Base-by-base conservation (phyloP, 2,329 filamentous ascomycete species). In the Chaetomium sp. region DNA sequence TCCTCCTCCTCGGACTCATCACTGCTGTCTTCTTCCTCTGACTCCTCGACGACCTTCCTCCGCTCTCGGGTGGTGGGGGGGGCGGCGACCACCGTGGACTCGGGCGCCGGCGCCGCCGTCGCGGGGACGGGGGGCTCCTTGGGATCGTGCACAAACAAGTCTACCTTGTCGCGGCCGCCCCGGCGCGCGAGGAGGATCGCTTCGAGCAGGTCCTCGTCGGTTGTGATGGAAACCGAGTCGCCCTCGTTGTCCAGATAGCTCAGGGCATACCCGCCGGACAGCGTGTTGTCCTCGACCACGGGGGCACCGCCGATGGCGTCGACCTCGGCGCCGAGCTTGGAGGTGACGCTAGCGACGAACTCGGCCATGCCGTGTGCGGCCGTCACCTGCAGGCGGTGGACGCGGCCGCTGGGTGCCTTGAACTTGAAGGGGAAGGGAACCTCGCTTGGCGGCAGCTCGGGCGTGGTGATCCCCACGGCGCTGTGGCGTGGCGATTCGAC, bases 191-290 rank as follows among this genome's bases (percentile, higher is more conserved):
- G 85, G 23, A 89, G 83, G 70, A 99, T 92, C 1, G 95, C 93
- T 78, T 99, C 95, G 2, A 95, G 79, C 50, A 99, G 85, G 75
- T 99, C 95, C 69, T 94, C 90, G 74, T 98, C 93, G 0, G 94
- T 96, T 12, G 95, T 99, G 75, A 99, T 97, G 49, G 93, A 97
- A 19, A 99, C 93, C 0, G 92, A 93, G 75, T 99, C 95, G 63
- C 95, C 94, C 75, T 99, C 95, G 72, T 98, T 94, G 75, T 99
- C 95, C 70, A 98, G 82, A 74, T 98, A 99, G 81, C 93, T 97
- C 67, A 99, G 82, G 31, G 94, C 95, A 74, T 94, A 99, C 7
- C 95, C 95, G 42, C 86, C 84, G 59, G 86, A 85, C 50, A 97
- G 82, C 74, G 87, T 90, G 72, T 92, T 93, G 27, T 96, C 90